Percentiles rank a stretch among this genome's conserved stretches.
Conservation (phyloP, 768 basidiomycete genomes). For the Gloeopeniophorella convolvens region DNA sequence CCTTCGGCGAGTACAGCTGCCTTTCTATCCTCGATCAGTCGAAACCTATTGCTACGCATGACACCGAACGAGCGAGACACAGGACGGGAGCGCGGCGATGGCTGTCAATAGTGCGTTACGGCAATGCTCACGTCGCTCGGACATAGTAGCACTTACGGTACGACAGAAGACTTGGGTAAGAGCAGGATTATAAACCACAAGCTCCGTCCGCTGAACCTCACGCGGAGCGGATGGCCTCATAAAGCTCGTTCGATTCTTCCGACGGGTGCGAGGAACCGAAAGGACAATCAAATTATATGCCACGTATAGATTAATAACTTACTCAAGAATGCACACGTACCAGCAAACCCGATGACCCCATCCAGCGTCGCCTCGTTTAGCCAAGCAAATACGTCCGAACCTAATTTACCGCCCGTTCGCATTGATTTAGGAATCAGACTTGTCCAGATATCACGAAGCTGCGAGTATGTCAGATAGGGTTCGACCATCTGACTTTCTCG, state of each 20-base stretch:
- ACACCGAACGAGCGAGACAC: conserved; percentile 30
- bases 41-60: conserved; percentile 44
- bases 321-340: conserved; percentile 1
- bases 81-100: conserved; percentile 18
- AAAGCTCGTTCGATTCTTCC: conserved; percentile 27
- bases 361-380: conserved; percentile 22
- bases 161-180: conserved; percentile 33
- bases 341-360: conserved; percentile 24
- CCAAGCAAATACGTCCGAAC: conserved; percentile 19
- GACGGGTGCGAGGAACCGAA: conserved; percentile 29
- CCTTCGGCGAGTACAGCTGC: conserved; percentile 22
- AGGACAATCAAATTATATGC: conserved; percentile 26
- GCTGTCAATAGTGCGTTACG: conserved; percentile 19
- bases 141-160: conserved; percentile 30
- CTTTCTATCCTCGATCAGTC: conserved; percentile 48
- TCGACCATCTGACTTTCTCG: too few relatives aligned
- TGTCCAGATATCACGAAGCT: conserved; percentile 28
- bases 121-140: neutral
- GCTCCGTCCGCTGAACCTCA: conserved; percentile 14
- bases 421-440: conserved; percentile 13
- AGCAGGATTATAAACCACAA: conserved; percentile 30
- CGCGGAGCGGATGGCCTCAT: conserved; percentile 31
- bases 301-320: neutral
- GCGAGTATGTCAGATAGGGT: too few relatives aligned
- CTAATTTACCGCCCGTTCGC: conserved; percentile 6